Conservation (phyloP, 345 rosid genomes). For the Viola odorata region DNA sequence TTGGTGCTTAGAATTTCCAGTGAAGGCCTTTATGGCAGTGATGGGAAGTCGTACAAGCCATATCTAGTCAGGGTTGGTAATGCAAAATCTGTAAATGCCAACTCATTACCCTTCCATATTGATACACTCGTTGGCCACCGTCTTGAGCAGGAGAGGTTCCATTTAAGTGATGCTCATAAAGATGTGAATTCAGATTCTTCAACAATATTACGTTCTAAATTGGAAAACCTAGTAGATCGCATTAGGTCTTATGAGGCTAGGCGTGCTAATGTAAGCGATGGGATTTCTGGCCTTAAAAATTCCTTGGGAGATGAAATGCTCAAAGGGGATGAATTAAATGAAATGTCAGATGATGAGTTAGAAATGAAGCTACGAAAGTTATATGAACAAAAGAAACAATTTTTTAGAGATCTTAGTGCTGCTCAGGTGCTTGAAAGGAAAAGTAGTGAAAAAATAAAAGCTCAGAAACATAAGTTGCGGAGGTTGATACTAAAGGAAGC, state of each 20-base stretch:
- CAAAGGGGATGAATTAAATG: slow-evolving; percentile 42
- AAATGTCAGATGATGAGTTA: slow-evolving; percentile 61
- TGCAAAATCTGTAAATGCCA: slow-evolving; percentile 79
- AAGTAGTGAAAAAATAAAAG: slow-evolving; percentile 59
- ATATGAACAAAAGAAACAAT: slow-evolving; percentile 77
- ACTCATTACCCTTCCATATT: slow-evolving; percentile 73
- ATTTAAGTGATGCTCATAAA: slow-evolving; percentile 37
- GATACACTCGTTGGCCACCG: slow-evolving; percentile 93
- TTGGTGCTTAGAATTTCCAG: slow-evolving; percentile 74
- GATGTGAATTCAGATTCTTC: slow-evolving; percentile 45
- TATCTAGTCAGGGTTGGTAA: slow-evolving; percentile 97
- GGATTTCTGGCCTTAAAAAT: slow-evolving; percentile 40
- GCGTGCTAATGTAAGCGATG: slow-evolving; percentile 72
- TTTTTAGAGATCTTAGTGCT: slow-evolving; percentile 73
- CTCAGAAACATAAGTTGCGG: slow-evolving; percentile 66
- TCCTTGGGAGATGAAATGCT: slow-evolving; percentile 39
- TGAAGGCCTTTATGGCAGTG: slow-evolving; percentile 76
- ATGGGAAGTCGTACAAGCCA: slow-evolving; percentile 86
- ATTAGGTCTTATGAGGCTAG: slow-evolving; percentile 78
- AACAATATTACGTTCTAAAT: slow-evolving; percentile 51
- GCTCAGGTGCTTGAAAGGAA: slow-evolving; percentile 80
- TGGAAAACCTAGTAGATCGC: slow-evolving; percentile 72
- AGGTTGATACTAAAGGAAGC: slow-evolving; percentile 85
- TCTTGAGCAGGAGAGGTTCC: slow-evolving; percentile 61
- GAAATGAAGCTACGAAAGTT: slow-evolving; percentile 58